A percentile compares a stretch with the other conserved stretches of the same genome.
phyloP scores from a whole-genome alignment of 2,329 filamentous ascomycete genomes.

The Lasiodiplodia theobromae region DNA sequence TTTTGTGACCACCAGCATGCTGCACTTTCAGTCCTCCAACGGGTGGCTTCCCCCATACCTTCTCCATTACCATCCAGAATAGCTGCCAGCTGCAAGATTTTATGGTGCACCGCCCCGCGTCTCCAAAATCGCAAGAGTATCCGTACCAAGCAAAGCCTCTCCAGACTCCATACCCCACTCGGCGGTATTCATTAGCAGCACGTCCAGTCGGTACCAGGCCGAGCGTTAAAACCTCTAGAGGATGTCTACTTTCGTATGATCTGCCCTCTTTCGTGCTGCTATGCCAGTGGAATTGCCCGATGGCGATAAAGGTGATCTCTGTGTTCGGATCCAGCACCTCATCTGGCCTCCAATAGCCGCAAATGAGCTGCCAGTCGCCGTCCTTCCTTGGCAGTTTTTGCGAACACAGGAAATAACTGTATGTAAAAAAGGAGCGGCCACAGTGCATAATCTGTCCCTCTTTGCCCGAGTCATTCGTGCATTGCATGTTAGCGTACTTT shows the following conservation, averaged over 20 bases:
- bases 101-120: too few species aligned
- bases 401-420: slow-evolving; percentile 33
- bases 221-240: slow-evolving; percentile 1
- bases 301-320: slow-evolving; percentile 36
- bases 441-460: slow-evolving; percentile 32
- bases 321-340: slow-evolving; percentile 34
- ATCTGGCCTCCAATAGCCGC: slow-evolving; percentile 36
- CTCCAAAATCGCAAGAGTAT: background rate
- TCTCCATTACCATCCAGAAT: too few species aligned
- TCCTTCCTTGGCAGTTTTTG: background rate
- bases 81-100: too few species aligned
- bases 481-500: slow-evolving; percentile 30
- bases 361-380: slow-evolving; percentile 32
- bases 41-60: too few species aligned
- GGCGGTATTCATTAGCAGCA: slow-evolving; percentile 31
- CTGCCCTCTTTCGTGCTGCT: too few species aligned
- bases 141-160: slow-evolving; percentile 37
- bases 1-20: too few species aligned
- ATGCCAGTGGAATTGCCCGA: slow-evolving; percentile 29
- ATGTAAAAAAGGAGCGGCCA: slow-evolving; percentile 31
- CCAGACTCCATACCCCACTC: slow-evolving; percentile 36
- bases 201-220: background rate
- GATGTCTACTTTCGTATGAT: slow-evolving; percentile 21
- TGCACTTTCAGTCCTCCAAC: too few species aligned
- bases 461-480: background rate